Evolutionary conservation across 108 stramenopile genomes (phyloP).

Genomic region (Mayamaea pseudoterrestris): DNA sequence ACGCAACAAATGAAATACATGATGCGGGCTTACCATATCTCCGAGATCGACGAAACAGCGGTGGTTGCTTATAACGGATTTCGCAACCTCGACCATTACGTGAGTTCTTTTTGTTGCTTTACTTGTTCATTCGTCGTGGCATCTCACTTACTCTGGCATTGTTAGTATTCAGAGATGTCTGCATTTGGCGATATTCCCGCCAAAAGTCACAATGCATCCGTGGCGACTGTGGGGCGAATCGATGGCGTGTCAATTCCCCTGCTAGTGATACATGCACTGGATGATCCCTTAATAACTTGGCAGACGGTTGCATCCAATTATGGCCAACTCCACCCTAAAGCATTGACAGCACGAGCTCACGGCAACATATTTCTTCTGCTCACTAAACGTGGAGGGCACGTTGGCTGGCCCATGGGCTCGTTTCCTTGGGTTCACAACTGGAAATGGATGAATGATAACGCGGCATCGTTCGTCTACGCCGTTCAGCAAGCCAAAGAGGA

Average conservation of each 20-base stretch:
- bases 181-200: conserved; percentile 60
- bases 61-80: conserved; percentile 74
- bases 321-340: conserved; percentile 40
- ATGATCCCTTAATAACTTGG: conserved; percentile 74
- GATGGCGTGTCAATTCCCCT: conserved; percentile 52
- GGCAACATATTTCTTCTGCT: conserved; percentile 59
- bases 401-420: conserved; percentile 64
- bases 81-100: conserved; percentile 37
- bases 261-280: conserved; percentile 56
- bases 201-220: conserved; percentile 8
- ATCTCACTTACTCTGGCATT: no score
- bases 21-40: conserved; percentile 50
- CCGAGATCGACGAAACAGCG: conserved; percentile 56
- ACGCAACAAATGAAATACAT: conserved; percentile 34
- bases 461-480: conserved; percentile 34
- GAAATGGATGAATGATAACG: conserved; percentile 72
- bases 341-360: conserved; percentile 39
- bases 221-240: conserved; percentile 21
- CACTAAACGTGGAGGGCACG: conserved; percentile 74
- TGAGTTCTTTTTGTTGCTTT: no score
- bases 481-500: conserved; percentile 25
- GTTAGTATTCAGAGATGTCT: conserved; percentile 73
- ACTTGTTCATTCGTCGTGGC: no score
- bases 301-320: conserved; percentile 31
- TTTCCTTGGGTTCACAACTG: conserved; percentile 36